Conservation (phyloP, 352 stramenopile genomes). For the Phytophthora citricola region DNA sequence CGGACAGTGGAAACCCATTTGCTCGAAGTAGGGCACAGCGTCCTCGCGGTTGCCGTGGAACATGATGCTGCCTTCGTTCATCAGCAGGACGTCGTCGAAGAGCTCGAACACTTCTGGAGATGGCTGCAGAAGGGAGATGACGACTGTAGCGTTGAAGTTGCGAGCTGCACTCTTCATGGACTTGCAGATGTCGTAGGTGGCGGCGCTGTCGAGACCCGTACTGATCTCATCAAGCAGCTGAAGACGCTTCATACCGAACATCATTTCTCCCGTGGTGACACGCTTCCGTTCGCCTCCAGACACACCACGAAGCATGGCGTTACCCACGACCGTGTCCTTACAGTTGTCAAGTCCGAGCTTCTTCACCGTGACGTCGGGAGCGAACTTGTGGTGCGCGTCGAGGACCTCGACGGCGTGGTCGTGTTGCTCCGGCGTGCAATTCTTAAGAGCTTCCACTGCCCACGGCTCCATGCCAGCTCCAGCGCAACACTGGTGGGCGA, state of each 20-base stretch:
- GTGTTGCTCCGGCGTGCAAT: conserved; percentile 39
- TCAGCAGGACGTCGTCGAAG: conserved; percentile 61
- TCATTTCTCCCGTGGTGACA: conserved; percentile 24
- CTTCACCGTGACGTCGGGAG: conserved; percentile 44
- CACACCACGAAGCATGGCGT: conserved; percentile 61
- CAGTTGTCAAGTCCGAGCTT: conserved; percentile 60
- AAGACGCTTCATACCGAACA: conserved; percentile 21
- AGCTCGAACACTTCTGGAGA: conserved; percentile 62
- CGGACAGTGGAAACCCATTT: conserved; percentile 50
- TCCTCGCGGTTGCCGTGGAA: conserved; percentile 57
- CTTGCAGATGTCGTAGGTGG: conserved; percentile 84
- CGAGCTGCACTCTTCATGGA: conserved; percentile 60
- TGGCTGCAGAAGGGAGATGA: conserved; percentile 53
- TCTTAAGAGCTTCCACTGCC: conserved; percentile 19
- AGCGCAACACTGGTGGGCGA: conserved; percentile 50
- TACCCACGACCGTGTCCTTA: conserved; percentile 66
- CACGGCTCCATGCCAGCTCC: conserved; percentile 46
- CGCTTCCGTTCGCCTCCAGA: conserved; percentile 61
- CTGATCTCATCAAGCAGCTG: conserved; percentile 78
- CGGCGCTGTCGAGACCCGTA: conserved; percentile 56
- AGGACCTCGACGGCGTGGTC: conserved; percentile 44
- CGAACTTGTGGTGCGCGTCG: conserved; percentile 40
- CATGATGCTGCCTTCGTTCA: conserved; percentile 61
- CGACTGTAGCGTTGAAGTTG: conserved; percentile 56
- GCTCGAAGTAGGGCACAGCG: conserved; percentile 56